Percentiles rank a stretch among this genome's conserved stretches.
Conservation (phyloP, 2,329 filamentous ascomycete genomes). For the Alternaria gaisen region DNA sequence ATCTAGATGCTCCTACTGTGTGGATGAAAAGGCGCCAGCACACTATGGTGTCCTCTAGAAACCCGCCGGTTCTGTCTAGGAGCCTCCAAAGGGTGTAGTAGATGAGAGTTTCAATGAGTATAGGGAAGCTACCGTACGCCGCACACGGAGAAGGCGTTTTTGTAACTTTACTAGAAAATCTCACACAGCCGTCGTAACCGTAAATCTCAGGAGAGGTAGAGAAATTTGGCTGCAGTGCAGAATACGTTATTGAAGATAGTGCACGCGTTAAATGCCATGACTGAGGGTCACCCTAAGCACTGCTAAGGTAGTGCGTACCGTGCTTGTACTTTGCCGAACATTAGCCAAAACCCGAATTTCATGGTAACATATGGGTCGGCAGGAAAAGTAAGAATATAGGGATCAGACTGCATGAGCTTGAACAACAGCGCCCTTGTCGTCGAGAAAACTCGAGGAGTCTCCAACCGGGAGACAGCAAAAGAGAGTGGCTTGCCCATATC, state of each 20-base stretch:
- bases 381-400: not conserved
- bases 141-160: not conserved
- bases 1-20: not conserved
- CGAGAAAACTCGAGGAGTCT: no score
- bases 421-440: not conserved
- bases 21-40: not conserved
- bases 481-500: no score
- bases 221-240: no score
- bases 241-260: not conserved
- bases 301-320: constrained; percentile 5
- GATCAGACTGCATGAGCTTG: not conserved
- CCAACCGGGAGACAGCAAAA: no score
- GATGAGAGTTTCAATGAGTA: not conserved
- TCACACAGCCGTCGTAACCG: not conserved
- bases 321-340: not conserved
- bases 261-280: not conserved
- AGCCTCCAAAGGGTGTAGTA: not conserved
- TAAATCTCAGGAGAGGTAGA: no score
- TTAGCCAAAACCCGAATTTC: not conserved
- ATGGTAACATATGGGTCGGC: not conserved
- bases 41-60: not conserved
- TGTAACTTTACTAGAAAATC: not conserved
- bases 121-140: not conserved
- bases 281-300: not conserved
- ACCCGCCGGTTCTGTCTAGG: not conserved